Percentiles rank a stretch among this genome's conserved stretches.
Conservation (phyloP, 345 rosid species). For the Eucalyptus tenuipes region DNA sequence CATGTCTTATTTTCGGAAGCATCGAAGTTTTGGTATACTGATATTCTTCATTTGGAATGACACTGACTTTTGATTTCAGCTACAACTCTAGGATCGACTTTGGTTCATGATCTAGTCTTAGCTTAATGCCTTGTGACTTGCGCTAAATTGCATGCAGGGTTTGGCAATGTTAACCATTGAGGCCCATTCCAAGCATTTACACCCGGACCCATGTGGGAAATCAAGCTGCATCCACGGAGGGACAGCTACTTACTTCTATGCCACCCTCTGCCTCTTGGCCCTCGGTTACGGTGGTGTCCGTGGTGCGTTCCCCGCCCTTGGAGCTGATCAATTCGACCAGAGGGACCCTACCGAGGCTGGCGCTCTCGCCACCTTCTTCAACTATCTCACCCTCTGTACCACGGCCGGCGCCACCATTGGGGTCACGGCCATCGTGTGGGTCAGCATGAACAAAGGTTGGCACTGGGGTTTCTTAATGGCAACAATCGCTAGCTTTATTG, state of each 20-base stretch:
- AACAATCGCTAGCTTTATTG: constrained; percentile 11
- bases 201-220: constrained; percentile 7
- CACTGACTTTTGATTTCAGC: neutral
- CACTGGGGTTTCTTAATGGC: constrained; percentile 32
- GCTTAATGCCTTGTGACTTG: neutral
- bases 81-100: neutral
- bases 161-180: constrained; percentile 37
- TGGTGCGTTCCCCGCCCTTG: constrained; percentile 32
- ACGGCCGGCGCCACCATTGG: constrained; percentile 29
- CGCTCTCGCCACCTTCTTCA: constrained; percentile 34
- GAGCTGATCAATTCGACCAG: constrained; percentile 43
- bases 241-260: constrained; percentile 15
- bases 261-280: constrained; percentile 20
- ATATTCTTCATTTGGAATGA: neutral
- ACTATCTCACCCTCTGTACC: constrained; percentile 10
- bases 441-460: constrained; percentile 23
- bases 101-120: neutral
- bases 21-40: constrained; percentile 23
- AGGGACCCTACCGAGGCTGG: constrained; percentile 26
- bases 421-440: constrained; percentile 32
- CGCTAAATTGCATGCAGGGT: constrained; percentile 5
- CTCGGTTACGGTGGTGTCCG: constrained; percentile 29
- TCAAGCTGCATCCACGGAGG: constrained; percentile 24
- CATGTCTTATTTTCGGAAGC: constrained; percentile 21
- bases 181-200: constrained; percentile 22